Percentiles rank a stretch among this genome's conserved stretches.
phyloP scores from a whole-genome alignment of 257 asterid genomes.

The Sherardia arvensis region DNA sequence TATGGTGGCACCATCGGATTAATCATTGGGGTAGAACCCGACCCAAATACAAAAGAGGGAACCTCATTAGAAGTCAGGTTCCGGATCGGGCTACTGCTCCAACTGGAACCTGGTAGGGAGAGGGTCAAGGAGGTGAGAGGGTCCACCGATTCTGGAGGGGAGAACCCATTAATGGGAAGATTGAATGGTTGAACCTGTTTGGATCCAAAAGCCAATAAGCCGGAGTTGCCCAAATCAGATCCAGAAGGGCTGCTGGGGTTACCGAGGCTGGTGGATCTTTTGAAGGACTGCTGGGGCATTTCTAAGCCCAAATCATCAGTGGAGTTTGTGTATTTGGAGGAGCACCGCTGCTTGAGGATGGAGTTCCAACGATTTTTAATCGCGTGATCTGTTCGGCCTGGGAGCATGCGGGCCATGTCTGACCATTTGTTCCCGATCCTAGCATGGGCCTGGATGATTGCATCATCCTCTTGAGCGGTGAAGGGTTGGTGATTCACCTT shows the following conservation, averaged over 20 bases:
- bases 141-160: slow-evolving; percentile 33
- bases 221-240: slow-evolving; percentile 53
- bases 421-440: slow-evolving; percentile 77
- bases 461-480: slow-evolving; percentile 59
- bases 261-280: slow-evolving; percentile 65
- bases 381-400: slow-evolving; percentile 80
- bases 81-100: slow-evolving; percentile 3
- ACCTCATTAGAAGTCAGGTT: not conserved
- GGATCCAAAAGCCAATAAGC: slow-evolving; percentile 30
- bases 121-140: slow-evolving; percentile 52
- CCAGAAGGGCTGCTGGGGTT: slow-evolving; percentile 62
- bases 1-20: not conserved
- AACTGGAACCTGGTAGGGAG: slow-evolving; percentile 48
- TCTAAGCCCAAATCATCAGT: slow-evolving; percentile 61
- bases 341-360: slow-evolving; percentile 67
- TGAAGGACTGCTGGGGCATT: slow-evolving; percentile 41
- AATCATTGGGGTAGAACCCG: not conserved
- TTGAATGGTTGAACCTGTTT: slow-evolving; percentile 45
- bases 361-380: slow-evolving; percentile 84
- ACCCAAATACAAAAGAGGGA: not conserved
- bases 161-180: slow-evolving; percentile 45
- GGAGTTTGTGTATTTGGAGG: too few relatives aligned
- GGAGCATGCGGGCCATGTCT: slow-evolving; percentile 54
- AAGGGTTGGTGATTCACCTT: slow-evolving; percentile 68
- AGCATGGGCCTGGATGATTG: slow-evolving; percentile 59